A percentile compares a stretch with the other conserved stretches of the same genome.
phyloP scores from a whole-genome alignment of 768 basidiomycete species.

The Russula abietina region DNA sequence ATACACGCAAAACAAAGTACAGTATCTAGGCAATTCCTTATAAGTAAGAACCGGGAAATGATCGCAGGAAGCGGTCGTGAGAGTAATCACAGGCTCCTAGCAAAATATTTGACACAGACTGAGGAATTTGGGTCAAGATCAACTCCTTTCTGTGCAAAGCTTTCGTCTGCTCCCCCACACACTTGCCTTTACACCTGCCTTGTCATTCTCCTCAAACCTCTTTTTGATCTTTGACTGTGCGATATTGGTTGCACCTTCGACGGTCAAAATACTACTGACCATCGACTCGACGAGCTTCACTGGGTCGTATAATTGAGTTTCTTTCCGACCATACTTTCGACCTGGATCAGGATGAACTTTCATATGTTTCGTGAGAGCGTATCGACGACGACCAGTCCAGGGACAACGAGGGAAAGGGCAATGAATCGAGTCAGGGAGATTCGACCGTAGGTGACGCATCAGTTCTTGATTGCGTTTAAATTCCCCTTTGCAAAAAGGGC shows the following conservation, averaged over 20 bases:
- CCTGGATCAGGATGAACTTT: neutral
- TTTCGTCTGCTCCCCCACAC: neutral
- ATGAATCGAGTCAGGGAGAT: neutral
- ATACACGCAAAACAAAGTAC: no score
- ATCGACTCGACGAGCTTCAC: neutral
- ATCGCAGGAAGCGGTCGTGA: no score
- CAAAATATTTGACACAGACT: no score
- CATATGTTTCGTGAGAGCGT: neutral
- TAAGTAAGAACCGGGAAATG: no score
- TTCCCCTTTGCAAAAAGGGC: neutral
- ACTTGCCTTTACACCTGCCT: neutral
- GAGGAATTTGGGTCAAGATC: no score
- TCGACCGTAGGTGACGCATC: neutral
- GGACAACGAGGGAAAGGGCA: neutral
- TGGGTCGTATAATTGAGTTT: neutral
- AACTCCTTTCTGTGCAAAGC: neutral
- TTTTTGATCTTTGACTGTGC: neutral
- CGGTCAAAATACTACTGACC: neutral
- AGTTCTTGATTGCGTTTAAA: neutral
- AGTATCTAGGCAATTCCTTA: no score
- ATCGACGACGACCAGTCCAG: neutral
- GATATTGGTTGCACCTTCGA: neutral
- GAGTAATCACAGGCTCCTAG: no score
- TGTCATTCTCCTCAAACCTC: neutral
- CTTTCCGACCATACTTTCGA: neutral